phyloP scores from a whole-genome alignment of 2,329 filamentous ascomycete species.

The Zopfia rhizophila region DNA sequence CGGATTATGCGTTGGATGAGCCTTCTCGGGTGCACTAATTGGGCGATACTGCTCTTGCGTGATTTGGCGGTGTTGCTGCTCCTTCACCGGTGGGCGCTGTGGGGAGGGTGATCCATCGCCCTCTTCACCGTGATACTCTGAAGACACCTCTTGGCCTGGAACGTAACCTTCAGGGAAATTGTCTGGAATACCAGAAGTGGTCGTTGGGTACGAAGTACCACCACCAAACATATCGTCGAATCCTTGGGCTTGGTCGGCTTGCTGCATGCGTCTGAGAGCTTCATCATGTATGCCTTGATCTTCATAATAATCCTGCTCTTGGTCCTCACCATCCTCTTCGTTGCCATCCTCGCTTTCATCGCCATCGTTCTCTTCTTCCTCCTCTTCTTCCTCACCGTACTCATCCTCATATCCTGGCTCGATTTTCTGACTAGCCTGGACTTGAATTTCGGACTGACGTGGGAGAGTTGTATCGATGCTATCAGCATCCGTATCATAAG shows the following conservation, averaged over 20 bases:
- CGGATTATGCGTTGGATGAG: background rate
- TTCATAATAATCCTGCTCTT: conserved; percentile 10
- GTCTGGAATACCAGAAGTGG: conserved; percentile 43
- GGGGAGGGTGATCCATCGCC: conserved; percentile 19
- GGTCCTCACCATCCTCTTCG: conserved; percentile 14
- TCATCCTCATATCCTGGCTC: conserved; percentile 14
- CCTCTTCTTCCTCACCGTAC: conserved; percentile 15
- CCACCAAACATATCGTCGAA: conserved; percentile 26
- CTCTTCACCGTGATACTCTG: conserved; percentile 16
- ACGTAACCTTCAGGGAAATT: conserved; percentile 24
- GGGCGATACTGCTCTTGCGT: background rate
- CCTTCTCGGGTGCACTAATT: background rate
- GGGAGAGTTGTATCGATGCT: conserved; percentile 48
- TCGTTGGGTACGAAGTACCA: conserved; percentile 49
- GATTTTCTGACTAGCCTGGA: conserved; percentile 27
- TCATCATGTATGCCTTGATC: conserved; percentile 7
- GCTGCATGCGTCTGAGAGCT: conserved; percentile 9
- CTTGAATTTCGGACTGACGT: conserved; percentile 28
- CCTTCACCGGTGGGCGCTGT: conserved; percentile 18
- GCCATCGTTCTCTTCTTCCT: conserved; percentile 17
- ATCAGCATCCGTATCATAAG: conserved; percentile 51
- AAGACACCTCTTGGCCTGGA: conserved; percentile 21
- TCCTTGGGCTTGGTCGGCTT: conserved; percentile 12
- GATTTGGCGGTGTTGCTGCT: conserved; percentile 6
- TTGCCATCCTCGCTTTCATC: conserved; percentile 15